Evolutionary conservation across 345 rosid genomes (phyloP).

Genomic region (Gynandropsis gynandra): DNA sequence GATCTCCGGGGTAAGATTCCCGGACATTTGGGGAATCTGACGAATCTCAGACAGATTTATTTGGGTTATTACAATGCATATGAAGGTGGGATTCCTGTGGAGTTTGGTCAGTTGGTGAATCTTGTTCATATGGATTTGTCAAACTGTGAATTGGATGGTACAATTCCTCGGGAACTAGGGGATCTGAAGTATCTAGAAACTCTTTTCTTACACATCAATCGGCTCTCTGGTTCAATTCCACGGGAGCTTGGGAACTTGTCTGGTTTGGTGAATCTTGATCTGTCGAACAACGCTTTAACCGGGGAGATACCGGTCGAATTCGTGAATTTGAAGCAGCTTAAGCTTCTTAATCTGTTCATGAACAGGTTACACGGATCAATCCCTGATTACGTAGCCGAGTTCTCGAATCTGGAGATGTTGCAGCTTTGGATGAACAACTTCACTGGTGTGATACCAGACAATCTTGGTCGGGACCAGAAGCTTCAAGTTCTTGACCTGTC

Average conservation of each 20-base stretch:
- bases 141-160: constrained; percentile 49
- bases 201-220: constrained; percentile 70
- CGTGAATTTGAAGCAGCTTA: constrained; percentile 44
- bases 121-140: constrained; percentile 69
- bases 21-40: constrained; percentile 61
- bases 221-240: constrained; percentile 47
- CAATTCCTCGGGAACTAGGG: constrained; percentile 52
- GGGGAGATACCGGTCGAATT: constrained; percentile 66
- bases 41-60: constrained; percentile 51
- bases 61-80: constrained; percentile 72
- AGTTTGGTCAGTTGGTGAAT: constrained; percentile 61
- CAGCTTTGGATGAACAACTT: constrained; percentile 88
- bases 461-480: constrained; percentile 51
- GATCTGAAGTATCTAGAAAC: constrained; percentile 69
- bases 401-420: constrained; percentile 63
- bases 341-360: constrained; percentile 60
- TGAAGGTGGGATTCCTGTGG: constrained; percentile 54
- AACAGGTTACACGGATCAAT: constrained; percentile 68
- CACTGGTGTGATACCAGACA: constrained; percentile 59
- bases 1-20: constrained; percentile 61
- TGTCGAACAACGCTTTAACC: constrained; percentile 62
- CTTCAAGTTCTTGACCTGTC: constrained; percentile 54
- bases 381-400: constrained; percentile 61
- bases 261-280: constrained; percentile 70
- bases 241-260: constrained; percentile 45